Evolutionary conservation across 2,329 filamentous ascomycete species (phyloP).

Genomic region (Claviceps humidiphila): DNA sequence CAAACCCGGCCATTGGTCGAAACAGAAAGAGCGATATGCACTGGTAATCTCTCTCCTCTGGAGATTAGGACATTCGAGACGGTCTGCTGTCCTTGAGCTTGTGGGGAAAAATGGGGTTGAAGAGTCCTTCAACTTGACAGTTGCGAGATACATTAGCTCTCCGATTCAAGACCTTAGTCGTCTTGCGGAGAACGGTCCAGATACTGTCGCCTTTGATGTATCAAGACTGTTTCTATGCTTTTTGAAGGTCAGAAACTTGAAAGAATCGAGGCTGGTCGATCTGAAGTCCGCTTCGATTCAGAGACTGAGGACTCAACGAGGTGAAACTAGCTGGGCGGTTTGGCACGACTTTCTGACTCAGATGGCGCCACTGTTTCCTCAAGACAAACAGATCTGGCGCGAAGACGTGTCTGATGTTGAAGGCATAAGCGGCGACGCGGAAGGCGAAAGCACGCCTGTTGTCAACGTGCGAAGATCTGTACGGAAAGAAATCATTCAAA

Average conservation of each 20-base stretch:
- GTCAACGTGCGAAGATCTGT: conserved; percentile 10
- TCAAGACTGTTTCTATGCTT: conserved; percentile 19
- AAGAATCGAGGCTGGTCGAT: conserved; percentile 8
- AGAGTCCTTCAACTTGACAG: conserved; percentile 4
- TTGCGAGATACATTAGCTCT: conserved; percentile 4
- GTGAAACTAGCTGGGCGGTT: conserved; percentile 10
- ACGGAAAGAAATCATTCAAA: conserved; percentile 21
- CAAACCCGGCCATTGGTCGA: conserved; percentile 13
- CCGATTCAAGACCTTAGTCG: conserved; percentile 7
- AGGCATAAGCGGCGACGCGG: conserved; percentile 7
- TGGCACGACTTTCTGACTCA: conserved; percentile 17
- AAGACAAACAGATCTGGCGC: conserved; percentile 20
- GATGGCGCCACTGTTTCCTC: conserved; percentile 16
- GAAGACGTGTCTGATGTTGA: conserved; percentile 12
- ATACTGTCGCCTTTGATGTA: conserved; percentile 17
- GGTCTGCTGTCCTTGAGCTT: conserved; percentile 14
- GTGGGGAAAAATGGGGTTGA: conserved; percentile 11
- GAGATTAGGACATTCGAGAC: conserved; percentile 16
- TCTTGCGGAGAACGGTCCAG: conserved; percentile 5
- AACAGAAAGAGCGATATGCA: conserved; percentile 16
- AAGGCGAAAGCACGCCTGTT: conserved; percentile 1
- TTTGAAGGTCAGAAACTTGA: conserved; percentile 12
- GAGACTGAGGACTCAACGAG: conserved; percentile 9
- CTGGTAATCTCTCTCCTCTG: conserved; percentile 18
- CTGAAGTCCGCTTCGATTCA: conserved; percentile 7